These are phyloP conservation scores for Eurotiales sp. DNA, from an alignment of 2,329 filamentous ascomycete genomes.

Conservation along the genomic window DNA sequence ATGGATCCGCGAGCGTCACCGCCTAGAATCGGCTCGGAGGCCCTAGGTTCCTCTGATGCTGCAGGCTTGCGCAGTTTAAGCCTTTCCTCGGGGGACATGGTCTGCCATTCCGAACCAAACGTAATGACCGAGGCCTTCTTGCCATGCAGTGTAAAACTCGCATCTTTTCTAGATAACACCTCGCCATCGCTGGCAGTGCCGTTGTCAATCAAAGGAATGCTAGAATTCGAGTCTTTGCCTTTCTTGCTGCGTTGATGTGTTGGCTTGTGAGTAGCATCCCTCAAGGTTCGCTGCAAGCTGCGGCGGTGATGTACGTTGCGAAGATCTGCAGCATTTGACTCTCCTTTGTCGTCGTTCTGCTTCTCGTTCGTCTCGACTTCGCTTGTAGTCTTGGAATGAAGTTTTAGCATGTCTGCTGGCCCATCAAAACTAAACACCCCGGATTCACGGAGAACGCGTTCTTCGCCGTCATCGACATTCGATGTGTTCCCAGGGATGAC, in stretches of 20 bases:
- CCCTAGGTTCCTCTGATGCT: slow-evolving; percentile 35
- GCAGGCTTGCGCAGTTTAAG: slow-evolving; percentile 58
- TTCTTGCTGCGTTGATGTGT: slow-evolving; percentile 68
- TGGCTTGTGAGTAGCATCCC: slow-evolving; percentile 67
- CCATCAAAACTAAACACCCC: slow-evolving; percentile 56
- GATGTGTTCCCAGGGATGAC: slow-evolving; percentile 32
- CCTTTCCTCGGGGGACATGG: slow-evolving; percentile 69
- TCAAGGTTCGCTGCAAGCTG: slow-evolving; percentile 83
- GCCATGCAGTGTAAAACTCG: slow-evolving; percentile 92
- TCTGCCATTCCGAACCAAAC: slow-evolving; percentile 89
- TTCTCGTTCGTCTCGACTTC: slow-evolving; percentile 41
- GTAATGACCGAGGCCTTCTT: slow-evolving; percentile 97
- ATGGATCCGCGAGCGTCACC: slow-evolving; percentile 27
- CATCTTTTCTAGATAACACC: slow-evolving; percentile 71
- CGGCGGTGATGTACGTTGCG: slow-evolving; percentile 66
- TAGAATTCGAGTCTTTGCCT: slow-evolving; percentile 68
- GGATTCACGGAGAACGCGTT: slow-evolving; percentile 63
- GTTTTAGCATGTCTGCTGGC: slow-evolving; percentile 40
- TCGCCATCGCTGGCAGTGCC: slow-evolving; percentile 52
- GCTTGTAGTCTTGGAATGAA: slow-evolving; percentile 33
- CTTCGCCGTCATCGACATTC: slow-evolving; percentile 62
- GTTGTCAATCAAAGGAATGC: slow-evolving; percentile 51
- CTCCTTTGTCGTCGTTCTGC: slow-evolving; percentile 35
- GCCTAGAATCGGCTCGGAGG: slow-evolving; percentile 29
- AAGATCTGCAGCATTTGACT: slow-evolving; percentile 45